phyloP scores from a whole-genome alignment of 257 asterid species.

The Fraxinus americana region DNA sequence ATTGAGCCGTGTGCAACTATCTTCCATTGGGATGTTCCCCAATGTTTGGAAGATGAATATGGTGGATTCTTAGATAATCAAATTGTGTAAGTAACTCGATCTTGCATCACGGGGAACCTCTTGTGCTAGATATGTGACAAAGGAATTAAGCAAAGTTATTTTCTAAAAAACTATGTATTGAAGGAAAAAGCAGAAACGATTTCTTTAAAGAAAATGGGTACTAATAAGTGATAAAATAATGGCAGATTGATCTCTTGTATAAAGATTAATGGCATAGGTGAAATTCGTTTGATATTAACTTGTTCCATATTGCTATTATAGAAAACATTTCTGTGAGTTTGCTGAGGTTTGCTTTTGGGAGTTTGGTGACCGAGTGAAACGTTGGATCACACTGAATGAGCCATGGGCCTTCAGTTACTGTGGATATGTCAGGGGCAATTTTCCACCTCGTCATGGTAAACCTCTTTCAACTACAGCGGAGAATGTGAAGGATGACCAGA shows the following conservation, averaged over 20 bases:
- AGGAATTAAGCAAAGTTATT: background rate
- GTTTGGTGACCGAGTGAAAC: slow-evolving; percentile 29
- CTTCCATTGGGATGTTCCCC: slow-evolving; percentile 29
- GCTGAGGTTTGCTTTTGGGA: slow-evolving; percentile 32
- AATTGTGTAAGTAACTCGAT: background rate
- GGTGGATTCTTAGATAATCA: slow-evolving; percentile 23
- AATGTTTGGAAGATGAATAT: slow-evolving; percentile 24
- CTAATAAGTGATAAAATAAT: too few relatives aligned
- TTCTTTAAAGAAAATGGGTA: background rate
- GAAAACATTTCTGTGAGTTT: slow-evolving; percentile 24
- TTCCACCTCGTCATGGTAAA: slow-evolving; percentile 22
- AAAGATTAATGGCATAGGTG: background rate
- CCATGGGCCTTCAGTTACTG: slow-evolving; percentile 19
- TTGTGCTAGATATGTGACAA: too few relatives aligned
- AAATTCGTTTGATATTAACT: too few relatives aligned
- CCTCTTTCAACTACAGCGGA: too few relatives aligned
- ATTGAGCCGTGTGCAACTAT: slow-evolving; percentile 24
- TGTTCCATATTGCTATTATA: background rate
- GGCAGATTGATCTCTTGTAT: background rate
- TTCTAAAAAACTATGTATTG: too few relatives aligned
- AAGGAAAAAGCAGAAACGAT: too few relatives aligned
- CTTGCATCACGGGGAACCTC: too few relatives aligned
- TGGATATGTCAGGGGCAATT: slow-evolving; percentile 12
- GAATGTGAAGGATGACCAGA: too few relatives aligned
- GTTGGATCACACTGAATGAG: slow-evolving; percentile 33